These are phyloP conservation scores for Amylostereum chailletii DNA, from an alignment of 1,284 basidiomycete genomes.

Conservation along the genomic window DNA sequence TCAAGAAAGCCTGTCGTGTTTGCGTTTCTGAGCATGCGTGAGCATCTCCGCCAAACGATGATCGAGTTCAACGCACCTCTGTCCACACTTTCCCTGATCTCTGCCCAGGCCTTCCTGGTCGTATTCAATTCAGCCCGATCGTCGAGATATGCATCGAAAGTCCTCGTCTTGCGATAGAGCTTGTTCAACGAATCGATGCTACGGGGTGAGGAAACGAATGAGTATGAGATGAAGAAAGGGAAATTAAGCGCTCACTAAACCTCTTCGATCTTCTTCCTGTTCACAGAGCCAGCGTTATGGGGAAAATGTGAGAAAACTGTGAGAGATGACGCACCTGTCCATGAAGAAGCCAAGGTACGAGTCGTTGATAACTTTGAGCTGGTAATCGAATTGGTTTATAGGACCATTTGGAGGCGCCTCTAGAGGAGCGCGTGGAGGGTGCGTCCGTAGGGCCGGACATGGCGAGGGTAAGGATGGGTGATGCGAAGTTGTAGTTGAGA, in stretches of 20 bases:
- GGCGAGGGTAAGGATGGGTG: too few species aligned
- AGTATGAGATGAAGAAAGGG: neutral
- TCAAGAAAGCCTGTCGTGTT: slow-evolving; percentile 67
- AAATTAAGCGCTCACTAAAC: slow-evolving; percentile 49
- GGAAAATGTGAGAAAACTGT: slow-evolving; percentile 8
- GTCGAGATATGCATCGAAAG: slow-evolving; percentile 58
- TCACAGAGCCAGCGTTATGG: slow-evolving; percentile 10
- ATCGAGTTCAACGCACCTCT: slow-evolving; percentile 39
- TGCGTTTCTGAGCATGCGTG: slow-evolving; percentile 56
- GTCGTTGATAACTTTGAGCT: slow-evolving; percentile 61
- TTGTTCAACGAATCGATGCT: slow-evolving; percentile 66
- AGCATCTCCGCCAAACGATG: slow-evolving; percentile 3
- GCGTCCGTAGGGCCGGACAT: neutral
- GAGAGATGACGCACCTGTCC: slow-evolving; percentile 55
- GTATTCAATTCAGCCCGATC: slow-evolving; percentile 55
- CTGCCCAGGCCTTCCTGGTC: slow-evolving; percentile 67
- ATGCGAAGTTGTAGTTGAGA: neutral
- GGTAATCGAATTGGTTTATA: slow-evolving; percentile 60
- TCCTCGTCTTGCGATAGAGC: slow-evolving; percentile 62
- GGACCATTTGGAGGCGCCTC: slow-evolving; percentile 35
- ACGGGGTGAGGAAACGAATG: neutral
- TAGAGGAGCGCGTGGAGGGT: slow-evolving; percentile 11
- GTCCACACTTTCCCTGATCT: slow-evolving; percentile 78
- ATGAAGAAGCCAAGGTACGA: slow-evolving; percentile 78
- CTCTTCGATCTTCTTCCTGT: slow-evolving; percentile 77